phyloP scores from a whole-genome alignment of 495 filamentous ascomycete genomes.

The Chaetomium fimeti region DNA sequence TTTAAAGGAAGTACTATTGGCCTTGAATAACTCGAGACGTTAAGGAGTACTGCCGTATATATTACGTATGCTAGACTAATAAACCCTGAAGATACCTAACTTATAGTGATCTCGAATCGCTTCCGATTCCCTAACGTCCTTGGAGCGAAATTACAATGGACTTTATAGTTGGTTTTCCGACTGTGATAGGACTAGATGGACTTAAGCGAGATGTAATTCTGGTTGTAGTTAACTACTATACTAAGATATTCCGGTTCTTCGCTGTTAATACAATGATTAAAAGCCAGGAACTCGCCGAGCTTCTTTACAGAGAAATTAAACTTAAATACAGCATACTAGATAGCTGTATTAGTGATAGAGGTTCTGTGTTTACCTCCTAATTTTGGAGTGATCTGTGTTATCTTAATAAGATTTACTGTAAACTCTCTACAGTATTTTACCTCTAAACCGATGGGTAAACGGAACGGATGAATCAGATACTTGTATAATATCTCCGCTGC shows the following conservation, averaged over 20 bases:
- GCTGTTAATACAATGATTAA: neutral
- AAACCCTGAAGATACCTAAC: neutral
- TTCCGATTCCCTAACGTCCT: neutral
- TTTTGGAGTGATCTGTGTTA: no score
- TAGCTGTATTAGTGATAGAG: no score
- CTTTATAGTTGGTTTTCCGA: neutral
- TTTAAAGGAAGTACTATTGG: neutral
- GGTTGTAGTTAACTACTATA: neutral
- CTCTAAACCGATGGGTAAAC: neutral
- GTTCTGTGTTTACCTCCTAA: no score
- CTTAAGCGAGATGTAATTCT: neutral
- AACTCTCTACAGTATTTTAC: no score
- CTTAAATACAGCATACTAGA: no score
- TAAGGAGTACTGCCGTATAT: neutral
- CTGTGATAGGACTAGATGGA: neutral
- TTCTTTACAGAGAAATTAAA: neutral
- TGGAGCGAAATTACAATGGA: slow-evolving; percentile 1
- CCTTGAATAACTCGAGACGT: neutral
- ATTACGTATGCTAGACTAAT: neutral
- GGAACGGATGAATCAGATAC: neutral
- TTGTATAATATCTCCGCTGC: neutral
- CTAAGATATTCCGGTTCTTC: slow-evolving; percentile 2
- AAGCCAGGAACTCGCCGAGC: neutral
- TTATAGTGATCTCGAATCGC: neutral
- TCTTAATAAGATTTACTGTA: no score